phyloP scores from a whole-genome alignment of 495 filamentous ascomycete genomes.

The Rhypophila decipiens region DNA sequence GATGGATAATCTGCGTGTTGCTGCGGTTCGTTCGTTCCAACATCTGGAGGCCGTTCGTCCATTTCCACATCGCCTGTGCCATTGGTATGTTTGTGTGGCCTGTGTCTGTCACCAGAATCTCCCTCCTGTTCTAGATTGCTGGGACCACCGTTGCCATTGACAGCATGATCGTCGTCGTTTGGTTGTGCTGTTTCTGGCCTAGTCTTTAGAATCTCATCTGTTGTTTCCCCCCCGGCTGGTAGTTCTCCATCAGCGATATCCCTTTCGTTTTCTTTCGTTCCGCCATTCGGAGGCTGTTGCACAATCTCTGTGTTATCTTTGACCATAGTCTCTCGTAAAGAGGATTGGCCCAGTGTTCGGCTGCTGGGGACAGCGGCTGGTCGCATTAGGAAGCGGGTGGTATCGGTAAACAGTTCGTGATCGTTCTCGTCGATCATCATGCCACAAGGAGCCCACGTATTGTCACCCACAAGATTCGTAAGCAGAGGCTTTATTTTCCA shows the following conservation, averaged over 20 bases:
- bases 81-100: no score
- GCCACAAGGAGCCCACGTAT: slow-evolving; percentile 70
- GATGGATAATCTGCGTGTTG: no score
- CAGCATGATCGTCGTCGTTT: not conserved
- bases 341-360: not conserved
- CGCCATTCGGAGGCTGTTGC: no score
- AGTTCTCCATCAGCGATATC: slow-evolving; percentile 15
- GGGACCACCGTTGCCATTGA: no score
- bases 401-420: slow-evolving; percentile 41
- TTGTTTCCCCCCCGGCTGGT: slow-evolving; percentile 6
- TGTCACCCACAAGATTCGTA: slow-evolving; percentile 71
- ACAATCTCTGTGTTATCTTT: not conserved
- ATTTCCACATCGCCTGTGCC: no score
- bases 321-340: not conserved
- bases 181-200: no score
- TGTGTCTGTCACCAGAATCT: no score
- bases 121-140: no score
- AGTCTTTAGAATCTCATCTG: no score
- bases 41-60: no score
- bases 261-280: slow-evolving; percentile 10
- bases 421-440: slow-evolving; percentile 52
- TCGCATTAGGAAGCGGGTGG: slow-evolving; percentile 20
- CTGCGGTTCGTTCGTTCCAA: no score
- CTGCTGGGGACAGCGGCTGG: slow-evolving; percentile 4
- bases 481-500: slow-evolving; percentile 74